phyloP scores from a whole-genome alignment of 2,329 filamentous ascomycete species.

The Hymenoscyphus repandus region DNA sequence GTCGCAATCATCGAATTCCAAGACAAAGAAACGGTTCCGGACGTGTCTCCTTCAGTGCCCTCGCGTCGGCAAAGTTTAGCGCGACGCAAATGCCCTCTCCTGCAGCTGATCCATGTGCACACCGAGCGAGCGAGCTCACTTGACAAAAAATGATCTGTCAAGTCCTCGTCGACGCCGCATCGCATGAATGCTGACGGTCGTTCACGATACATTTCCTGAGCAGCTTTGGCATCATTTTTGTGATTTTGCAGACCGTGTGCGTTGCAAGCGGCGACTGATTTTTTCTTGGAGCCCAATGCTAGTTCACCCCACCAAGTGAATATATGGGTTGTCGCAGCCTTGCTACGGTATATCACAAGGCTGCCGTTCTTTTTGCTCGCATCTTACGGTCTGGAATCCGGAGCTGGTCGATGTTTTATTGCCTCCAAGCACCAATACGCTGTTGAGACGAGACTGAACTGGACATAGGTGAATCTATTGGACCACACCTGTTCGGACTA shows the following conservation, averaged over 20 bases:
- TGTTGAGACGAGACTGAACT: too few relatives aligned
- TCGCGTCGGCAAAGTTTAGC: too few relatives aligned
- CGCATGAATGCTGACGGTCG: constrained; percentile 5
- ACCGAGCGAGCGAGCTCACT: background rate
- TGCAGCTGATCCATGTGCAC: constrained; percentile 11
- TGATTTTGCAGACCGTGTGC: too few relatives aligned
- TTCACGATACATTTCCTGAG: constrained; percentile 3
- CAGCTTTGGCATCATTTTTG: background rate
- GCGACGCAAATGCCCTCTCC: too few relatives aligned
- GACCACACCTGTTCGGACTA: too few relatives aligned
- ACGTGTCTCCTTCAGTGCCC: too few relatives aligned
- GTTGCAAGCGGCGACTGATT: background rate
- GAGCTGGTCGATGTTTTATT: too few relatives aligned
- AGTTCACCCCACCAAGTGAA: too few relatives aligned
- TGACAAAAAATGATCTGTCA: constrained; percentile 17
- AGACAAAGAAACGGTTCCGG: background rate
- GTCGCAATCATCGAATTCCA: background rate
- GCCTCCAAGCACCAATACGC: too few relatives aligned
- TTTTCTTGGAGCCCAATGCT: background rate
- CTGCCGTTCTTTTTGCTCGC: background rate
- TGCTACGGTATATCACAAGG: background rate
- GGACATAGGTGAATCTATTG: too few relatives aligned
- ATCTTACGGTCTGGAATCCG: background rate
- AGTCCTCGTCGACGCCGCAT: constrained; percentile 11
- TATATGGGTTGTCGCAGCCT: background rate